Evolutionary conservation across 2,329 filamentous ascomycete species (phyloP), one percentile per base, ranked within the genome.

Genomic region (Fusarium dimerum): DNA sequence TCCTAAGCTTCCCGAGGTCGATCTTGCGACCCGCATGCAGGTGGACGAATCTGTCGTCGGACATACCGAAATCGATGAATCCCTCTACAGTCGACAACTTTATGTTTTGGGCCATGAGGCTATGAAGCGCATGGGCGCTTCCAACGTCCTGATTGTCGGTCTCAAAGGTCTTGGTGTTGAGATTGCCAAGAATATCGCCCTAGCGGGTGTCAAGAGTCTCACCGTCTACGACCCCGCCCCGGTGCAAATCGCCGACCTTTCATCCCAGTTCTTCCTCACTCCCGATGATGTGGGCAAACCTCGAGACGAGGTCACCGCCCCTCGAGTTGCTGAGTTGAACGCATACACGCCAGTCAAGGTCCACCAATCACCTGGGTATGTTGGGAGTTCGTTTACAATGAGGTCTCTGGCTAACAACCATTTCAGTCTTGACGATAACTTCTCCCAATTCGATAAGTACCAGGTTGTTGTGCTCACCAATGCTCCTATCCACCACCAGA

Each of bases 61-160:
- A 60, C 73, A 73, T 53, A 76, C 69, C 68, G 84, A 87, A 59
- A 89, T 89, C 76, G 86, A 89, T 64, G 86, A 89, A 71, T 86
- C 85, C 50, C 83, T 89, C 64, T 89, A 89, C 78, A 88, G 85
- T 70, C 81, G 86, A 69, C 86, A 89, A 75, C 85, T 89, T 64
- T 88, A 88, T 68, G 86, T 88, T 55, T 72, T 87, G 47, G 85
- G 85, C 59, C 85, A 88, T 66, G 85, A 87, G 73, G 94, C 94
- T 61, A 99, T 99, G 94, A 97, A 96, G 82, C 92, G 94, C 68
- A 99, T 99, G 94, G 85, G 92, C 68, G 90, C 92, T 56, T 97
- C 94, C 50, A 95, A 97, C 69, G 84, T 99, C 54, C 88, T 99
- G 48, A 82, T 99, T 51, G 89, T 93, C 57, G 94, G 94, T 59